Percentiles rank a stretch among this genome's conserved stretches.
phyloP scores from a whole-genome alignment of 495 filamentous ascomycete genomes.

The Chaetomium fimeti region DNA sequence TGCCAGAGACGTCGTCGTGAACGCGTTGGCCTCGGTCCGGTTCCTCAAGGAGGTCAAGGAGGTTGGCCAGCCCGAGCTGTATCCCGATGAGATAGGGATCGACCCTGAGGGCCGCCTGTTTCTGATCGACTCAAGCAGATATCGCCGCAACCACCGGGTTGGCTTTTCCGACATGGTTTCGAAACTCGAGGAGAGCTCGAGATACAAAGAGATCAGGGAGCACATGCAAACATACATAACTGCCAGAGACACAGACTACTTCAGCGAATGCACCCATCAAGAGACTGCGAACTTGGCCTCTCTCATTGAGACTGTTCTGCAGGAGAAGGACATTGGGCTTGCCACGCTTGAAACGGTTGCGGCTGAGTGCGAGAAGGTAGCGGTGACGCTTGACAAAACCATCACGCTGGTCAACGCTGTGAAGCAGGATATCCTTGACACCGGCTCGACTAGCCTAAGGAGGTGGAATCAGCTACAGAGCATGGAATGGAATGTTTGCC shows the following conservation, averaged over 20 bases:
- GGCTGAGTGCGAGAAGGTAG: neutral
- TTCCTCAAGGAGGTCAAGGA: neutral
- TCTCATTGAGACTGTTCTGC: neutral
- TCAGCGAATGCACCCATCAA: neutral
- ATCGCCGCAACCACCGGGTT: neutral
- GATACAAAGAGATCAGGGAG: neutral
- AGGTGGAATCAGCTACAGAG: neutral
- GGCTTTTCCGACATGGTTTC: neutral
- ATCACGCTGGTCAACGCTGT: neutral
- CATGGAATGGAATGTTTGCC: neutral
- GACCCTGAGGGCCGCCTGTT: neutral
- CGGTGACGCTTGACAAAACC: neutral
- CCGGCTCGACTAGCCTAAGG: neutral
- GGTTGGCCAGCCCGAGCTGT: neutral
- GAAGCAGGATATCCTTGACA: neutral
- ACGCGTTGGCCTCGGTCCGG: neutral
- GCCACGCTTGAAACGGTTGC: neutral
- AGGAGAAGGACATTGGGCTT: neutral
- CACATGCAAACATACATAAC: neutral
- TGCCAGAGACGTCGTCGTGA: neutral
- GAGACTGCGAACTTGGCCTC: no score
- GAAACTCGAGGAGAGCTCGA: neutral
- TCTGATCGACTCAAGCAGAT: fast-evolving
- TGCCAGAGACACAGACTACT: no score
- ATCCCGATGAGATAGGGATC: neutral